Percentiles rank a stretch among this genome's conserved stretches.
phyloP scores from a whole-genome alignment of 208 protist genomes.

The Crithidia expoeki region DNA sequence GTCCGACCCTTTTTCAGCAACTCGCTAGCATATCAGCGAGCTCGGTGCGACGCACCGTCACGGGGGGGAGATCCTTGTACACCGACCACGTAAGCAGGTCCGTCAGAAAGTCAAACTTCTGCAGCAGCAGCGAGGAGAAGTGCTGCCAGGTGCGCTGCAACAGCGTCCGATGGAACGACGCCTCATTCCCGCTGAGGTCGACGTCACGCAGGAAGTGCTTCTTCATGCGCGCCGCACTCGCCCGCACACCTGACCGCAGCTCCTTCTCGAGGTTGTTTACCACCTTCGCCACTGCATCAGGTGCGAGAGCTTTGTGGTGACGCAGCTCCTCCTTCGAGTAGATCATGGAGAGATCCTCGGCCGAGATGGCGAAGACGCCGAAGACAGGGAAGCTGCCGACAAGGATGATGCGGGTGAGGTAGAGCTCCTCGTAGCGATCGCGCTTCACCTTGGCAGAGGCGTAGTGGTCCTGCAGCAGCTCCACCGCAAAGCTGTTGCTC shows the following conservation, averaged over 20 bases:
- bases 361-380: constrained; percentile 71
- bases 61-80: constrained; percentile 48
- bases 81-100: constrained; percentile 58
- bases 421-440: constrained; percentile 85
- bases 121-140: constrained; percentile 67
- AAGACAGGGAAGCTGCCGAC: constrained; percentile 79
- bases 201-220: constrained; percentile 86
- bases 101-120: constrained; percentile 76
- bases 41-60: constrained; percentile 44
- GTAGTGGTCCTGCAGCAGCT: constrained; percentile 71
- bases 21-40: constrained; percentile 50
- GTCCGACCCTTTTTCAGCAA: constrained; percentile 43
- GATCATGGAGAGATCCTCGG: constrained; percentile 77
- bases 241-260: constrained; percentile 62
- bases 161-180: constrained; percentile 81
- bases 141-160: constrained; percentile 86
- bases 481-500: constrained; percentile 50
- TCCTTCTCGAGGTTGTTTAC: constrained; percentile 71
- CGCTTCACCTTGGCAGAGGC: constrained; percentile 67
- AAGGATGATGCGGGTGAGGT: constrained; percentile 83
- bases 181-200: constrained; percentile 50
- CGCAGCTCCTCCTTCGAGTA: constrained; percentile 85
- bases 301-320: constrained; percentile 75
- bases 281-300: constrained; percentile 66
- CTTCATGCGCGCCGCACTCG: constrained; percentile 74